Evolutionary conservation across 805 yeast species (phyloP).

Genomic region (Starmerella apis): DNA sequence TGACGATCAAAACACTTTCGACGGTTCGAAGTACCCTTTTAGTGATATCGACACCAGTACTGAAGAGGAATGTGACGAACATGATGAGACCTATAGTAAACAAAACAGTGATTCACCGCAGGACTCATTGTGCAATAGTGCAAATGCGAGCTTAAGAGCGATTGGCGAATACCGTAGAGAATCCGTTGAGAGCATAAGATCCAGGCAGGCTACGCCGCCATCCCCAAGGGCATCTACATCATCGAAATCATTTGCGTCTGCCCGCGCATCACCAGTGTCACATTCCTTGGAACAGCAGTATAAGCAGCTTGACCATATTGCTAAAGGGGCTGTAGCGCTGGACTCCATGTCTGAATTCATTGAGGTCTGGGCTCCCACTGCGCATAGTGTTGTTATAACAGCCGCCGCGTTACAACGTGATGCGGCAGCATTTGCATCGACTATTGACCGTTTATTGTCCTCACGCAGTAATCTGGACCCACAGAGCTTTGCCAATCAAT

Average conservation of each 20-base stretch:
- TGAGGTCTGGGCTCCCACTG: slow-evolving; percentile 21
- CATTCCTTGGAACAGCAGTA: background rate
- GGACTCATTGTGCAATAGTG: background rate
- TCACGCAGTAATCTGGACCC: slow-evolving; percentile 14
- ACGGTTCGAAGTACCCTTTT: slow-evolving; percentile 1
- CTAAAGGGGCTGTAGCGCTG: slow-evolving; percentile 9
- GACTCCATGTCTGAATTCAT: slow-evolving; percentile 15
- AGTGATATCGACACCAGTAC: slow-evolving; percentile 3
- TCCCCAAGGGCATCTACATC: background rate
- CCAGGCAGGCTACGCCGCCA: background rate
- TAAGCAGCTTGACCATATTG: slow-evolving; percentile 11
- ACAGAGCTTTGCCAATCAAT: slow-evolving; percentile 14
- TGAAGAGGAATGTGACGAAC: background rate
- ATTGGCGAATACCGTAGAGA: background rate
- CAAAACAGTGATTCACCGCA: background rate
- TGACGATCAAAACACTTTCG: background rate
- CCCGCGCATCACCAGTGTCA: background rate
- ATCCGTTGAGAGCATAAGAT: background rate
- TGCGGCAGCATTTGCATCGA: slow-evolving; percentile 16
- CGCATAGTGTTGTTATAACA: slow-evolving; percentile 16
- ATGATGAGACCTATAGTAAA: background rate
- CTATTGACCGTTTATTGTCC: background rate
- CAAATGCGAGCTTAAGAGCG: background rate
- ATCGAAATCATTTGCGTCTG: background rate
- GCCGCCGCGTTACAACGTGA: slow-evolving; percentile 21